A percentile compares a stretch with the other conserved stretches of the same genome.
Evolutionary conservation across 495 filamentous ascomycete genomes (phyloP).

Genomic region (Xylaria intraflava): DNA sequence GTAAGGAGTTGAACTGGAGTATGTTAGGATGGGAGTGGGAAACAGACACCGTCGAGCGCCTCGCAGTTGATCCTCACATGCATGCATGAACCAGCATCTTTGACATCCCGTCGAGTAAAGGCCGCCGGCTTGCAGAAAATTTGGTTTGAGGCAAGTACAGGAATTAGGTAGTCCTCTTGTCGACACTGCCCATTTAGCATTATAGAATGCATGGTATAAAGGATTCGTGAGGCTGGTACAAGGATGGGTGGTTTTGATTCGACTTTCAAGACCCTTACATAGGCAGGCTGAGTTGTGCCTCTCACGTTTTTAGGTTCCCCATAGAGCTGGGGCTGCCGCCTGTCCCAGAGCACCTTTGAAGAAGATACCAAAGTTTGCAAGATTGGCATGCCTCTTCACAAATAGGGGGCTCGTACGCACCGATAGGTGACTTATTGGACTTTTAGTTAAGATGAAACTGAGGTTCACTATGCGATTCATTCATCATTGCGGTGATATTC

Average conservation of each 20-base stretch:
- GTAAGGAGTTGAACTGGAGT: constrained; percentile 91
- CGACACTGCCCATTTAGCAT: constrained; percentile 15
- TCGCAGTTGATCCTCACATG: constrained; percentile 29
- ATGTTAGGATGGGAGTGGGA: constrained; percentile 78
- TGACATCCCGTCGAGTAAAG: background rate
- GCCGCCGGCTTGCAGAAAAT: constrained; percentile 9
- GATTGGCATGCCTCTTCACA: background rate
- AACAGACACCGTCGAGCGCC: constrained; percentile 28
- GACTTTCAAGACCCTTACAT: background rate
- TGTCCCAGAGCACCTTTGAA: background rate
- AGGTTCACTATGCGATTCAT: too few species aligned
- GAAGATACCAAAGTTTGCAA: background rate
- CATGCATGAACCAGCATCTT: constrained; percentile 30
- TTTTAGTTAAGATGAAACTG: too few species aligned
- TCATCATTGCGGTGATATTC: too few species aligned
- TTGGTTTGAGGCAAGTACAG: constrained; percentile 35
- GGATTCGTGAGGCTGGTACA: constrained; percentile 1
- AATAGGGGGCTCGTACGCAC: background rate
- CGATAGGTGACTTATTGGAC: background rate
- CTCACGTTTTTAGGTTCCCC: background rate
- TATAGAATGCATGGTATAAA: constrained; percentile 12
- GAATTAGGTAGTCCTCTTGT: constrained; percentile 45
- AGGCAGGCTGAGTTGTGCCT: background rate
- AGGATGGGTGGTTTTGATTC: background rate
- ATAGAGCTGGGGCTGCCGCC: background rate